Evolutionary conservation across 140 eudicot species (phyloP), one percentile per base, ranked within the genome.

Genomic region (Anethum foeniculum): DNA sequence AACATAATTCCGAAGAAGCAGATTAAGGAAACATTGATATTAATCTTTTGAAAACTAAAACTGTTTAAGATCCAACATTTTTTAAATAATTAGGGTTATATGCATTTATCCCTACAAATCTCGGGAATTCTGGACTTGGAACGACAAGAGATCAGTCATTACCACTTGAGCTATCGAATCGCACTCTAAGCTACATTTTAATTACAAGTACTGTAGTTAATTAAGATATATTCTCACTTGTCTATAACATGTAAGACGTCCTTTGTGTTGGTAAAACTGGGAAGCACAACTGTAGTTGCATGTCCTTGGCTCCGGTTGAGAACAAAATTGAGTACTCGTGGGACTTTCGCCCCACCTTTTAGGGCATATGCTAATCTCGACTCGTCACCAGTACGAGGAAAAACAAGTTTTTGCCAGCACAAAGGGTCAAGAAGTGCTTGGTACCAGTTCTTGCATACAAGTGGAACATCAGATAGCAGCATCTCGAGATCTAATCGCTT

Each of bases 371-470:
- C 52, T 39, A 71, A 28, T 34, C 76, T 71, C 13, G 76, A 71
- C 12, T 36, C 4, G 14, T 2, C 1, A 27, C 7, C 18, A 15
- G 19, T 27, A 16, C 1, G 0, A 51, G 75, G 58, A 39, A 81
- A 81, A 16, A 23, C n/a, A 36, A 81, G 64, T 8, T 54, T 49
- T 73, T 39, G 74, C 82, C 78, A 80, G n/a, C 68, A 80, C 21
- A 80, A 43, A 56, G 84, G 79, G 28, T 25, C 58, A 1, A 47
- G 16, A 12, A 47, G 51, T 47, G 51, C 51, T 47, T 47, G 51
- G 51, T 47, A 47, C 51, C 51, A n/a, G 43, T 79, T 28, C 62
- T 73, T 81, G 84, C 82, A 80, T 0, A 80, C 78, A 30, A 68
- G 44, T 1, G 78, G 83, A 47, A 80, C 77, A 51, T 68, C 78